These are phyloP conservation scores for Marasmius oreades DNA, from an alignment of 1,284 basidiomycete genomes.

Conservation along the genomic window DNA sequence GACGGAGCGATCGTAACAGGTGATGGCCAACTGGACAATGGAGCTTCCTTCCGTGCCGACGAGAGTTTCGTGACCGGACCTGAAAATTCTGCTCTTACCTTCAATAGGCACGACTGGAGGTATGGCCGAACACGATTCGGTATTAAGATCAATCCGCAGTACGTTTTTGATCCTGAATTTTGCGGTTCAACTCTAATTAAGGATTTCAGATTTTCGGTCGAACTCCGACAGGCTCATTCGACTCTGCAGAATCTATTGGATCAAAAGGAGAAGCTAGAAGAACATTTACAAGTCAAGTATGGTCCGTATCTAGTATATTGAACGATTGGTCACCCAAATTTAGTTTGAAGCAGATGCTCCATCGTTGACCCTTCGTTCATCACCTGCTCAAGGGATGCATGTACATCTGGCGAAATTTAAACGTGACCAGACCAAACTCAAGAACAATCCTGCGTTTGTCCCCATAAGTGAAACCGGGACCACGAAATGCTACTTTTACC, in stretches of 20 bases:
- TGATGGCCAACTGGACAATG: constrained; percentile 10
- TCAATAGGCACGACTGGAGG: constrained; percentile 22
- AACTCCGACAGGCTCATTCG: constrained; percentile 53
- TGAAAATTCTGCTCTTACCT: background rate
- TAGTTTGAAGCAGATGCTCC: constrained; percentile 48
- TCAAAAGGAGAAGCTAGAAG: constrained; percentile 52
- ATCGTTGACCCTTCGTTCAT: constrained; percentile 69
- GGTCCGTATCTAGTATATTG: constrained; percentile 37
- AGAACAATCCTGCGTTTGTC: constrained; percentile 47
- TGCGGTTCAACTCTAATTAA: constrained; percentile 2
- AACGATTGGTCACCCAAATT: background rate
- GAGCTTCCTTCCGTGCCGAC: background rate
- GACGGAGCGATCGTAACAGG: constrained; percentile 47
- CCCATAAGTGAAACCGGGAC: constrained; percentile 57
- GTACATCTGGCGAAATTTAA: constrained; percentile 65
- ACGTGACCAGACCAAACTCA: constrained; percentile 51
- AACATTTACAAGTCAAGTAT: constrained; percentile 48
- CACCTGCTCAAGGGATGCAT: constrained; percentile 67
- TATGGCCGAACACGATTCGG: constrained; percentile 41
- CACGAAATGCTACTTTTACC: constrained; percentile 69
- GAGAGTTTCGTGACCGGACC: background rate
- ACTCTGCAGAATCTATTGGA: constrained; percentile 42
- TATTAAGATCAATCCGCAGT: constrained; percentile 69
- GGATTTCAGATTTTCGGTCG: constrained; percentile 60
- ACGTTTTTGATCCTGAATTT: constrained; percentile 19